These are phyloP conservation scores for Fusarium poae DNA, from an alignment of 2,329 filamentous ascomycete species.

Conservation along the genomic window DNA sequence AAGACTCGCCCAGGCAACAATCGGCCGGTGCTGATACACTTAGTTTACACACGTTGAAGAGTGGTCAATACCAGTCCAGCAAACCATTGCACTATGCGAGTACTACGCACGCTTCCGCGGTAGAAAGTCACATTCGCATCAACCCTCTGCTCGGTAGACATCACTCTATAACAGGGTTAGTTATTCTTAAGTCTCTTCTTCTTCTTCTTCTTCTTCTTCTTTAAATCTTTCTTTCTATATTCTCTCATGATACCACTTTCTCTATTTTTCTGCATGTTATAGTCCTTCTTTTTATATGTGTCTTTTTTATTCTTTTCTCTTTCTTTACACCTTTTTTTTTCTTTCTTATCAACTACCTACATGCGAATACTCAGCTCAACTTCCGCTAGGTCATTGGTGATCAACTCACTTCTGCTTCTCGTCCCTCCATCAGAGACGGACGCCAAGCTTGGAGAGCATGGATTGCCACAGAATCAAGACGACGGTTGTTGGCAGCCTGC, in stretches of 20 bases:
- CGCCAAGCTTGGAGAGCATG: conserved; percentile 64
- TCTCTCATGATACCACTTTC: conserved; percentile 14
- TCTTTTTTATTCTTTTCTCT: conserved; percentile 49
- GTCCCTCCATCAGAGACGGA: conserved; percentile 43
- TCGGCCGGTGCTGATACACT: conserved; percentile 36
- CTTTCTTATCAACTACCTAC: conserved; percentile 10
- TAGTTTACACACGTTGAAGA: conserved; percentile 57
- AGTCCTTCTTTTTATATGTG: conserved; percentile 49
- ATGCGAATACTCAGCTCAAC: conserved; percentile 46
- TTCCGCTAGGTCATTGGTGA: conserved; percentile 57
- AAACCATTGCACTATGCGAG: conserved; percentile 68
- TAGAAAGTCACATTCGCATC: conserved; percentile 60
- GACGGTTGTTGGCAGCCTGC: conserved; percentile 68
- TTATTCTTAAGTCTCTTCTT: conserved; percentile 47
- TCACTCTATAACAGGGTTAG: conserved; percentile 68
- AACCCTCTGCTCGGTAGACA: conserved; percentile 64
- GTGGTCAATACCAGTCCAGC: conserved; percentile 65
- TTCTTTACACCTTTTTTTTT: conserved; percentile 49
- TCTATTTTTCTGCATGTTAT: background rate
- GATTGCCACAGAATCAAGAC: conserved; percentile 65
- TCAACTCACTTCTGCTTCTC: conserved; percentile 48
- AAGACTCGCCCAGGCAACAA: conserved; percentile 5
- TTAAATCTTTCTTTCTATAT: conserved; percentile 13
- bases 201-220: conserved; percentile 9
- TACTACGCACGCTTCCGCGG: conserved; percentile 68